Evolutionary conservation across 2,329 filamentous ascomycete species (phyloP), one percentile per base, ranked within the genome.

Genomic region (Stachybotrys echinatus): DNA sequence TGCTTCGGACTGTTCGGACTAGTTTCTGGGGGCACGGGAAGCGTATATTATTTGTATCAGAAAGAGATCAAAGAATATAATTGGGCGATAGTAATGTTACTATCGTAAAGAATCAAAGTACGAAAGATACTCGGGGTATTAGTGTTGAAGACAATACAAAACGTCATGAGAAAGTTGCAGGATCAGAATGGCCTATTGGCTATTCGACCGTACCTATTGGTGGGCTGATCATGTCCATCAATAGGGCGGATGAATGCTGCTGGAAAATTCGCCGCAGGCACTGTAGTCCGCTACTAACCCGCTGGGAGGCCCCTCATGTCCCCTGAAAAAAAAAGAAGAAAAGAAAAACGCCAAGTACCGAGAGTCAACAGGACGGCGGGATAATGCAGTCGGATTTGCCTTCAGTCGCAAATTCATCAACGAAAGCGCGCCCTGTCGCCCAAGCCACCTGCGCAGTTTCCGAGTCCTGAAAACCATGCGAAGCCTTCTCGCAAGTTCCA

Each of bases 391-490:
- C 56, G 57, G 54, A 58, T 34, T 34, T 14, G 27, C 27, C 27
- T 34, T 34, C 27, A 34, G 27, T 34, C 27, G 5, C 27, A 8
- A 14, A 34, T 34, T 14, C 27, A 34, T 14, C 10, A 14, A 10
- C 27, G 14, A 8, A 34, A 34, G 27, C 27, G 27, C 27, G 27
- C 27, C 27, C 5, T 34, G 27, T 34, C 27, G 27, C 27, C 14
- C 14, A 14, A 14, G 10, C 3, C 27, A 34, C 10, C 27, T 34
- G 14, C 10, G 14, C 10, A 14, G 27, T 34, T 10, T 34, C 14
- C 14, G 27, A 54, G 55, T 56, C 52, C 54, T 48, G 55, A 62
- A 60, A 63, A 70, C 61, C 61, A 70, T 71, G 68, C 66, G 62
- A 63, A 65, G 63, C 61, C 60, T 60, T 56, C 57, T 50, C 53